These are phyloP conservation scores for Podaxis rugospora DNA, from an alignment of 768 basidiomycete genomes.

Conservation along the genomic window DNA sequence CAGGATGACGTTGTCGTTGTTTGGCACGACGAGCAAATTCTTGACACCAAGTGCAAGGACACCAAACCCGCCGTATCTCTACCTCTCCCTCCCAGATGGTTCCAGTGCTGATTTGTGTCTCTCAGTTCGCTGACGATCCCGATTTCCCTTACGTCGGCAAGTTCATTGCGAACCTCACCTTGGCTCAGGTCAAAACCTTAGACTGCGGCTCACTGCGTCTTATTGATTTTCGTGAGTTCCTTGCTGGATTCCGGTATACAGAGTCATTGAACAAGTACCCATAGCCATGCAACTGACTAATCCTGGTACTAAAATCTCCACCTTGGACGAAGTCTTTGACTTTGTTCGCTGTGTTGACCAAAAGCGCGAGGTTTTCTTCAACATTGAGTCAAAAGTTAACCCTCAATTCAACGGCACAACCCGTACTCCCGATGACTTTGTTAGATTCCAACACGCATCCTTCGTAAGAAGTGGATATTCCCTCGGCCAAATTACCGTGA, in stretches of 20 bases:
- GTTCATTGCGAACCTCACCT: conserved; percentile 68
- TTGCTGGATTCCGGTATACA: background rate
- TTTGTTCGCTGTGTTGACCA: conserved; percentile 75
- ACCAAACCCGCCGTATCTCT: conserved; percentile 55
- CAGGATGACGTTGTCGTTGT: conserved; percentile 76
- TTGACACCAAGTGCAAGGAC: conserved; percentile 61
- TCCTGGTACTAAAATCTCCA: conserved; percentile 68
- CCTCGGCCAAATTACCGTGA: conserved; percentile 56
- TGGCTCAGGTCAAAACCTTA: conserved; percentile 74
- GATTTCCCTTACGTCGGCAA: conserved; percentile 76
- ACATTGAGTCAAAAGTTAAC: conserved; percentile 78
- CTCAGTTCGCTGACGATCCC: conserved; percentile 52
- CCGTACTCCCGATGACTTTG: conserved; percentile 53
- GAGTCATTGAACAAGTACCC: background rate
- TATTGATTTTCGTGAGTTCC: conserved; percentile 49
- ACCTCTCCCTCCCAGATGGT: background rate
- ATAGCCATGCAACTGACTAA: conserved; percentile 62
- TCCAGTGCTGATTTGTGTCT: conserved; percentile 6
- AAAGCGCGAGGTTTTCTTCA: conserved; percentile 57
- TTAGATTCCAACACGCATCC: conserved; percentile 51
- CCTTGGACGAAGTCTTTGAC: conserved; percentile 68
- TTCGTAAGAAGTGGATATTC: conserved; percentile 59
- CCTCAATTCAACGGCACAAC: conserved; percentile 50
- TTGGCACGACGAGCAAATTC: conserved; percentile 75
- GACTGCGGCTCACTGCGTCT: conserved; percentile 75